Base-by-base conservation (phyloP, 202 grass and related monocot genomes). In the Brachypodium distachyon region DNA sequence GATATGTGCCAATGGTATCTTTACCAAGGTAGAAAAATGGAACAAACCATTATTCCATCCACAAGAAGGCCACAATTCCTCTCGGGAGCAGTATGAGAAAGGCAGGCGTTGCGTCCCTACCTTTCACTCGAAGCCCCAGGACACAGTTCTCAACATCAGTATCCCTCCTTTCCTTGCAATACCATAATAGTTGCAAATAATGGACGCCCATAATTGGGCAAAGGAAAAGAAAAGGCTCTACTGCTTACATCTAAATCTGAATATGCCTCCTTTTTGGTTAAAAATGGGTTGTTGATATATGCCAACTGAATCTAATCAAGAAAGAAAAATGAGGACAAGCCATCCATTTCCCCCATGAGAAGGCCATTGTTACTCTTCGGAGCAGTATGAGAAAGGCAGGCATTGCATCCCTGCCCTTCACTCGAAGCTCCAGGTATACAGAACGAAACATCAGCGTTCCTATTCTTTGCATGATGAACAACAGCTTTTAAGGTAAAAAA, bases 391-490 rank as follows among this genome's bases (percentile, higher is more conserved):
- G 75, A 96, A 96, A 83, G 83, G 84, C 82, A 90, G 76, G 81
- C 89, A 96, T 50, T 42, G 89, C 84, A 74, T 80, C 37, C 92
- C 84, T 74, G 25, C 89, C 74, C 77, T 89, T 89, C 89, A 96
- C 92, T 96, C 70, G 92, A 92, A 84, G 89, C 92, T 89, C 92
- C 89, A 85, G 18, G 26, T n/a, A n/a, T n/a, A n/a, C n/a, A n/a
- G n/a, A n/a, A 18, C 43, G 0, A 6, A 26, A 42, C 61, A 9
- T 34, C 17, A 34, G 4, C 7, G 6, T 0, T 17, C 17, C 9
- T 19, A 54, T 54, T 12, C 10, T 54, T 25, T 26, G 8, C 9
- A 3, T 54, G 9, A 26, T 23, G 2, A 54, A 54, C 50, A 53
- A 7, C 3, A 22, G 21, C 0, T 51, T 53, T 26, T 12, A 53